Conservation (phyloP, 106 monocot genomes). For the Apostasia shenzhenica region DNA sequence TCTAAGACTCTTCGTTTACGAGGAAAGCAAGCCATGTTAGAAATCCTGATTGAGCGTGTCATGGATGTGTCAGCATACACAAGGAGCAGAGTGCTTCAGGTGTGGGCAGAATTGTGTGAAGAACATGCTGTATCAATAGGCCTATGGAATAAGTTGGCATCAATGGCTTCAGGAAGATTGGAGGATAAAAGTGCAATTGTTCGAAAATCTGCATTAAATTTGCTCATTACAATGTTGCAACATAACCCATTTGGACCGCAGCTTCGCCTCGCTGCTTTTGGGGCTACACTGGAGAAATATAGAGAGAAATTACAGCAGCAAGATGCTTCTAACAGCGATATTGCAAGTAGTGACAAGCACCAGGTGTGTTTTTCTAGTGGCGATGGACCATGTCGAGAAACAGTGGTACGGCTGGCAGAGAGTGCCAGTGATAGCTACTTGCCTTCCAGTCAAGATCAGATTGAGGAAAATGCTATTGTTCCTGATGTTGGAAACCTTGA, state of each 20-base stretch:
- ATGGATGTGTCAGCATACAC: constrained; percentile 96
- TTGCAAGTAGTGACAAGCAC: neutral
- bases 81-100: constrained; percentile 86
- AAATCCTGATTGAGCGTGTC: constrained; percentile 77
- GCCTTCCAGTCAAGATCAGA: constrained; percentile 32
- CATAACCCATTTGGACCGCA: constrained; percentile 97
- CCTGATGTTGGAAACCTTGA: constrained; percentile 77
- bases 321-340: constrained; percentile 10
- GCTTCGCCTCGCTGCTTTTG: constrained; percentile 64
- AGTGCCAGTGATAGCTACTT: constrained; percentile 63
- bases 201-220: constrained; percentile 83
- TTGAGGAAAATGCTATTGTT: constrained; percentile 21
- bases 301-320: constrained; percentile 51
- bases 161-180: constrained; percentile 77
- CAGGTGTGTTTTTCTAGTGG: constrained; percentile 10
- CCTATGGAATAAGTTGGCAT: constrained; percentile 92
- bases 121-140: constrained; percentile 80
- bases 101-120: constrained; percentile 95
- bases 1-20: constrained; percentile 48
- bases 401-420: constrained; percentile 17
- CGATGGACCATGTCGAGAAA: constrained; percentile 9
- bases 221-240: constrained; percentile 89
- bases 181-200: constrained; percentile 94
- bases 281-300: constrained; percentile 76
- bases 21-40: constrained; percentile 91